Base-by-base conservation (phyloP, 225 moss, liverwort and hornwort species). In the Antitrichia curtipendula region DNA sequence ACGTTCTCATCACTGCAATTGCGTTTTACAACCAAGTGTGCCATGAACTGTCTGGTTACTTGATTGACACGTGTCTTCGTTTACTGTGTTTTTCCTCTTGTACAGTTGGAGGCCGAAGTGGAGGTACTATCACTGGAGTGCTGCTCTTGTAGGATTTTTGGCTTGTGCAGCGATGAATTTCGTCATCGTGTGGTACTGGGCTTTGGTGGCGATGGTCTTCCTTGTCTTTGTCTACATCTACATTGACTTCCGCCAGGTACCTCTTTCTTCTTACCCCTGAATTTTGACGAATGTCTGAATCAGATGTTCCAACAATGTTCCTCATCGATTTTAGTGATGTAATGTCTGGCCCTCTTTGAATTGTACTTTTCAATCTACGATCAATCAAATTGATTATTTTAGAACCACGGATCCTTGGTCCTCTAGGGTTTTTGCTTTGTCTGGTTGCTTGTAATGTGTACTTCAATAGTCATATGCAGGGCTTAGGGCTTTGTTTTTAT, bases 61-160 rank as follows among this genome's bases (percentile, higher is more conserved):
- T 16, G 43, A 66, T 50, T 56, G 49, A 81, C 73, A 75, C 75
- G 75, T 69, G 40, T 41, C 36, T 81, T 78, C 65, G 47, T 34
- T 56, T 73, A 78, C 36, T 77, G 22, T 52, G 43, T 38, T 50
- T 77, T 72, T 64, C 32, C 32, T 68, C 53, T 43, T 75, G 45
- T 76, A 86, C 94, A 98, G 98, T 88, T 98, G 98, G 98, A 94
- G 98, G 84, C 98, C 98, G 13, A 98, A 95, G 80, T 98, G 98
- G 98, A 96, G 88, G 86, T 96, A 93, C 62, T 98, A 96, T 90
- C 98, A 98, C 84, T 97, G 97, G 96, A 93, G 90, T 78, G 89
- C 93, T 70, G 98, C 98, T 41, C 92, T 95, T n/a, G 89, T 95
- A 53, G 98, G 98, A 63, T 97, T 95, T 86, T 59, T 96, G 80